Conservation (phyloP, 192 early-diverging fungal species). For the Entomortierella beljakovae region DNA sequence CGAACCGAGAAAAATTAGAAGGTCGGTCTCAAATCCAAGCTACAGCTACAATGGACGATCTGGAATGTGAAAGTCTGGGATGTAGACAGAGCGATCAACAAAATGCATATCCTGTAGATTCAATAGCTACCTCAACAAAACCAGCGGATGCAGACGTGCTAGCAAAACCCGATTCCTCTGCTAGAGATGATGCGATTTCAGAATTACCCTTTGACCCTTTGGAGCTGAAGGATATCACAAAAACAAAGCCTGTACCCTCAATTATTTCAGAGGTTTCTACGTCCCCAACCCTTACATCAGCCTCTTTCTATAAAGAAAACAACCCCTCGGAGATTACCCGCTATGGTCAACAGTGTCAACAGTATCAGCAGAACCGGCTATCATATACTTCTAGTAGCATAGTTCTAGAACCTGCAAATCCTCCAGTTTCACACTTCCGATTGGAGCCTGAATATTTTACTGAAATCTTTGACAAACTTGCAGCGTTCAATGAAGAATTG, state of each 20-base stretch:
- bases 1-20: neutral
- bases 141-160: neutral
- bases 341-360: neutral
- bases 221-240: neutral
- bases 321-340: neutral
- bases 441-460: slow-evolving; percentile 21
- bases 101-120: neutral
- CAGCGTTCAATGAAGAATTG: slow-evolving; percentile 13
- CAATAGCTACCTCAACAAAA: neutral
- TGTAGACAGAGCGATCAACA: neutral
- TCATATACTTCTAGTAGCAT: neutral
- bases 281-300: neutral
- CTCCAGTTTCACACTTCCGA: neutral
- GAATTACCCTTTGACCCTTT: neutral
- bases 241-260: too few species aligned
- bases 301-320: neutral
- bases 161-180: neutral
- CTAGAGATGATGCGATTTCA: neutral
- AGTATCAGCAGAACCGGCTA: neutral
- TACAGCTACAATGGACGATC: slow-evolving; percentile 2
- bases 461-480: slow-evolving; percentile 16
- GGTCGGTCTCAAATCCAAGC: slow-evolving; percentile 9
- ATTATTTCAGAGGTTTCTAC: neutral
- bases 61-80: slow-evolving; percentile 3
- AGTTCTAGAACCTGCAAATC: neutral